A percentile compares a stretch with the other conserved stretches of the same genome.
These are phyloP conservation scores for Phytopythium oedochilum DNA, from an alignment of 352 stramenopile species.

Conservation along the genomic window DNA sequence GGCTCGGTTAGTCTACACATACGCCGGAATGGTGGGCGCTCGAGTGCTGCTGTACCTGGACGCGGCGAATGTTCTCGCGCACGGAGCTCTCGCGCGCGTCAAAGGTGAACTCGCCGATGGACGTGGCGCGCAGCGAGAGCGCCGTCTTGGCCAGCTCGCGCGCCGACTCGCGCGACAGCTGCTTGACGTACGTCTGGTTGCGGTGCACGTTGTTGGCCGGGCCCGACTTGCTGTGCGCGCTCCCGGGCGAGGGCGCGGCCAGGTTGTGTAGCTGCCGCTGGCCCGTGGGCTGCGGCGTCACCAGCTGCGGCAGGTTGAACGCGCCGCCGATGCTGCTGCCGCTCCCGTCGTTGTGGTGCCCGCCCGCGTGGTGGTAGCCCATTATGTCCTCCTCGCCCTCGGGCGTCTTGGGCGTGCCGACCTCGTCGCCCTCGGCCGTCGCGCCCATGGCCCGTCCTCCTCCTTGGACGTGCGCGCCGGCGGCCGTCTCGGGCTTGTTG, in stretches of 20 bases:
- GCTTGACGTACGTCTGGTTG: slow-evolving; percentile 33
- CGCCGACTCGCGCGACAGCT: slow-evolving; percentile 42
- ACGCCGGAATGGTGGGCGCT: no score
- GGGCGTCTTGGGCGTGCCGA: slow-evolving; percentile 27
- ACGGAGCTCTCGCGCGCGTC: slow-evolving; percentile 41
- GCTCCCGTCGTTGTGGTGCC: not conserved
- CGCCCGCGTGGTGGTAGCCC: not conserved
- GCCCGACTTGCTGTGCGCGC: slow-evolving; percentile 14
- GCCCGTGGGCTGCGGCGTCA: slow-evolving; percentile 9
- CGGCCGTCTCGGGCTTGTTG: not conserved
- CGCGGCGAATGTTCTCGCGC: slow-evolving; percentile 74
- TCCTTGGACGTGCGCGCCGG: not conserved
- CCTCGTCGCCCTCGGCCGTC: slow-evolving; percentile 10
- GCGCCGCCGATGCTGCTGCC: not conserved
- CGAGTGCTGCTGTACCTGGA: slow-evolving; percentile 27
- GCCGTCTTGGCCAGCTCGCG: slow-evolving; percentile 71
- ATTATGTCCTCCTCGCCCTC: slow-evolving; percentile 8
- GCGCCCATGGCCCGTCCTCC: not conserved
- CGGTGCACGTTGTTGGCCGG: slow-evolving; percentile 6
- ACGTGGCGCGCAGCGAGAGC: slow-evolving; percentile 58
- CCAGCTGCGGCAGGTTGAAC: slow-evolving; percentile 21
- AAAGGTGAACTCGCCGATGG: slow-evolving; percentile 73
- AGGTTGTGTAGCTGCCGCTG: slow-evolving; percentile 62
- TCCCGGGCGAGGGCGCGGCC: slow-evolving; percentile 34
- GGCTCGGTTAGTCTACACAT: not conserved